These are phyloP conservation scores for Phanerochaete carnosa DNA, from an alignment of 768 basidiomycete species.

Conservation along the genomic window DNA sequence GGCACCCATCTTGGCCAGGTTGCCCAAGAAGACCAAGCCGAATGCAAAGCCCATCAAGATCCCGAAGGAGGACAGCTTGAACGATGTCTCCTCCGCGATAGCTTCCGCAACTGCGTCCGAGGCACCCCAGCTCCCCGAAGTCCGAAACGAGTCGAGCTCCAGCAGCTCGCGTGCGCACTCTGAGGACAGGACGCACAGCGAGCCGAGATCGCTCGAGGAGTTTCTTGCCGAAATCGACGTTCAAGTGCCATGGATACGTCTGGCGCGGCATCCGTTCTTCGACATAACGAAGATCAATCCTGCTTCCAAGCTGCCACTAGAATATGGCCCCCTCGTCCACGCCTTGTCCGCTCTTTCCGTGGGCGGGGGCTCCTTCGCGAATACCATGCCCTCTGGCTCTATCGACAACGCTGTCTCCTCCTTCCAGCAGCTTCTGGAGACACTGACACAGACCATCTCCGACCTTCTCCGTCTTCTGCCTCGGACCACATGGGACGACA, in stretches of 20 bases:
- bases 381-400: slow-evolving; percentile 81
- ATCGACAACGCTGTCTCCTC: slow-evolving; percentile 89
- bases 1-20: slow-evolving; percentile 74
- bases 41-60: slow-evolving; percentile 53
- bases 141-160: slow-evolving; percentile 44
- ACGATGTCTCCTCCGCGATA: slow-evolving; percentile 40
- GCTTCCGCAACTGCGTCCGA: slow-evolving; percentile 50
- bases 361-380: slow-evolving; percentile 80
- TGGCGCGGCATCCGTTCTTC: slow-evolving; percentile 73
- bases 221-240: slow-evolving; percentile 67
- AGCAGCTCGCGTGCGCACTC: slow-evolving; percentile 58
- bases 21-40: slow-evolving; percentile 81
- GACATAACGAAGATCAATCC: slow-evolving; percentile 68
- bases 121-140: slow-evolving; percentile 33
- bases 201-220: slow-evolving; percentile 52
- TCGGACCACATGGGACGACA: slow-evolving; percentile 87
- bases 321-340: slow-evolving; percentile 83
- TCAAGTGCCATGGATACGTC: slow-evolving; percentile 58
- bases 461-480: slow-evolving; percentile 82
- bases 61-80: slow-evolving; percentile 54
- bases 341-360: slow-evolving; percentile 84
- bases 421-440: slow-evolving; percentile 86
- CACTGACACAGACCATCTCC: slow-evolving; percentile 86
- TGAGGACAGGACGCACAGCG: slow-evolving; percentile 41
- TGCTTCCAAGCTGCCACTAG: slow-evolving; percentile 75